These are phyloP conservation scores for Ilex aquifolium DNA, from an alignment of 257 asterid genomes.

Conservation along the genomic window DNA sequence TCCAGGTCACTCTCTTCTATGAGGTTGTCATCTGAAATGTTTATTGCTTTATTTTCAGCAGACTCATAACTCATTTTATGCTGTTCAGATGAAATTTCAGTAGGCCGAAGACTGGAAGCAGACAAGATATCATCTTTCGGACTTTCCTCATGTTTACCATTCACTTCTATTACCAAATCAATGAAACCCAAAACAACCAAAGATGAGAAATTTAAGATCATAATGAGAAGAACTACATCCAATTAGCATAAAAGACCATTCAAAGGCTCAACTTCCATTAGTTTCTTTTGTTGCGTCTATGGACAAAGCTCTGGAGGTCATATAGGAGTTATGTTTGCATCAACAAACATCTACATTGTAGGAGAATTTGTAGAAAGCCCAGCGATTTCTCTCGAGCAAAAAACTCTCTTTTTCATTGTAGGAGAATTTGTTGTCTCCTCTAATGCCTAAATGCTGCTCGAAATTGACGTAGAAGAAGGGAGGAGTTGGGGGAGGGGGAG, in stretches of 20 bases:
- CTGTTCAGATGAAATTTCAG: constrained; percentile 31
- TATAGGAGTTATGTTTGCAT: constrained; percentile 25
- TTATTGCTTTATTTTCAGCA: constrained; percentile 38
- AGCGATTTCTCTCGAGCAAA: constrained; percentile 21
- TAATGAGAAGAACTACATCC: not conserved
- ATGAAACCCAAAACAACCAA: constrained; percentile 17
- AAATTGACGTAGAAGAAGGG: constrained; percentile 25
- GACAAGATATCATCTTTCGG: constrained; percentile 14
- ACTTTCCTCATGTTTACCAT: constrained; percentile 21
- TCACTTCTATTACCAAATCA: constrained; percentile 33
- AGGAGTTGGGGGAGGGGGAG: too few species aligned
- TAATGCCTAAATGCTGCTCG: constrained; percentile 26
- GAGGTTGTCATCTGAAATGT: constrained; percentile 41
- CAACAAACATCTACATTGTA: constrained; percentile 27
- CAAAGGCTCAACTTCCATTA: constrained; percentile 46
- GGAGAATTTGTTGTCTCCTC: too few species aligned
- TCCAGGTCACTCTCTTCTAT: constrained; percentile 39
- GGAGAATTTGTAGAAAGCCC: constrained; percentile 25
- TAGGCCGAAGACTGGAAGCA: constrained; percentile 17
- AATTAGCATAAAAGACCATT: constrained; percentile 2
- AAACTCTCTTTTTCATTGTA: constrained; percentile 21
- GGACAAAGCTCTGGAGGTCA: constrained; percentile 38
- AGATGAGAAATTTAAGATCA: not conserved
- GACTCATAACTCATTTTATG: constrained; percentile 12
- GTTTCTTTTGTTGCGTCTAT: constrained; percentile 42